phyloP scores from a whole-genome alignment of 805 yeast species.

The Lipomyces orientalis region DNA sequence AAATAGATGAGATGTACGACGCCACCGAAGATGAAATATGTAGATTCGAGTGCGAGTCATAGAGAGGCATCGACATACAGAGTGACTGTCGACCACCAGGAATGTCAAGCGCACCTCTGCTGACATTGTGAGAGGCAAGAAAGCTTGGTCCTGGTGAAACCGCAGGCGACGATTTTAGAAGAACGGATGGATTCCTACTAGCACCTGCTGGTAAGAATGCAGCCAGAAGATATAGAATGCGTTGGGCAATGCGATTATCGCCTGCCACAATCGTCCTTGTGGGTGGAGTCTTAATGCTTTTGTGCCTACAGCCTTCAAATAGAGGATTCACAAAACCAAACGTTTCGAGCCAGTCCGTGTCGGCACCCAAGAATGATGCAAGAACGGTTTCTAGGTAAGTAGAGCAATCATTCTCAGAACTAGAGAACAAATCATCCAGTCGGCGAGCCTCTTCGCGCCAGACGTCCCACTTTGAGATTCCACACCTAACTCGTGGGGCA shows the following conservation, averaged over 20 bases:
- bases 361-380: background rate
- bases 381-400: conserved; percentile 1
- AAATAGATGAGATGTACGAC: conserved; percentile 11
- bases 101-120: background rate
- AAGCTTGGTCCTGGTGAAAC: background rate
- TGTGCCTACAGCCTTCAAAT: background rate
- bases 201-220: conserved; percentile 13
- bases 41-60: background rate
- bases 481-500: conserved; percentile 9
- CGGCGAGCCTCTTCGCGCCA: conserved; percentile 11
- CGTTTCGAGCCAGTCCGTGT: conserved; percentile 1
- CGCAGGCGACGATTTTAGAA: background rate
- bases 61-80: background rate
- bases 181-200: background rate
- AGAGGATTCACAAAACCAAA: background rate
- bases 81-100: background rate
- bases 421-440: background rate
- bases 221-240: conserved; percentile 7
- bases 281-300: background rate
- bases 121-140: background rate
- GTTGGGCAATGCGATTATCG: background rate
- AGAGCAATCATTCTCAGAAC: background rate
- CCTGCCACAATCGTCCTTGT: conserved; percentile 3
- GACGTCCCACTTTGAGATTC: conserved; percentile 6
- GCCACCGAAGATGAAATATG: conserved; percentile 6